phyloP scores from a whole-genome alignment of 371 early-diverging fungal species.

The Mucor racemosus region DNA sequence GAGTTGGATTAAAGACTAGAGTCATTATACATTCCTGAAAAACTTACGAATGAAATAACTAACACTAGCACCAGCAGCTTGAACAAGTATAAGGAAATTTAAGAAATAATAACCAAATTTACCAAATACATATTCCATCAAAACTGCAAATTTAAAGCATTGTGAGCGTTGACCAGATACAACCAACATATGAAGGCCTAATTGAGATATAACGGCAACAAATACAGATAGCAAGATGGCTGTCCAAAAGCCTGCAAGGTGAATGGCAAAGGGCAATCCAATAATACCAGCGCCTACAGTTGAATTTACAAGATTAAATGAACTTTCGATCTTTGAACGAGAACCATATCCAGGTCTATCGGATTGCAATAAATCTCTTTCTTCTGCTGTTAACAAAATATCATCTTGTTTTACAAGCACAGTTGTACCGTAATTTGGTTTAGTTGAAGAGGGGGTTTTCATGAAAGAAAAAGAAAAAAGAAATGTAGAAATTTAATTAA shows the following conservation, averaged over 20 bases:
- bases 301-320: slow-evolving; percentile 63
- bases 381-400: slow-evolving; percentile 15
- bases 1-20: background rate
- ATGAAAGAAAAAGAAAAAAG: background rate
- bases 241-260: slow-evolving; percentile 58
- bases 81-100: slow-evolving; percentile 56
- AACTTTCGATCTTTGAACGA: slow-evolving; percentile 39
- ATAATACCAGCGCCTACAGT: slow-evolving; percentile 70
- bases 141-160: slow-evolving; percentile 53
- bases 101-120: slow-evolving; percentile 51
- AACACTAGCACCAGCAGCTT: slow-evolving; percentile 55
- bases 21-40: background rate
- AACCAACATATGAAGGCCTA: slow-evolving; percentile 54
- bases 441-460: background rate
- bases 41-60: slow-evolving; percentile 58
- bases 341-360: slow-evolving; percentile 49
- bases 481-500: background rate
- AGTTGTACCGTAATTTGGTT: background rate
- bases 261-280: slow-evolving; percentile 60
- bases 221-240: slow-evolving; percentile 52
- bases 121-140: slow-evolving; percentile 61
- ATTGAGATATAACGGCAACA: slow-evolving; percentile 50
- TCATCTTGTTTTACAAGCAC: slow-evolving; percentile 6
- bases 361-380: slow-evolving; percentile 39
- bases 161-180: slow-evolving; percentile 49